These are phyloP conservation scores for Cenchrus purpureus DNA, from an alignment of 176 grass and related monocot species.

Conservation along the genomic window DNA sequence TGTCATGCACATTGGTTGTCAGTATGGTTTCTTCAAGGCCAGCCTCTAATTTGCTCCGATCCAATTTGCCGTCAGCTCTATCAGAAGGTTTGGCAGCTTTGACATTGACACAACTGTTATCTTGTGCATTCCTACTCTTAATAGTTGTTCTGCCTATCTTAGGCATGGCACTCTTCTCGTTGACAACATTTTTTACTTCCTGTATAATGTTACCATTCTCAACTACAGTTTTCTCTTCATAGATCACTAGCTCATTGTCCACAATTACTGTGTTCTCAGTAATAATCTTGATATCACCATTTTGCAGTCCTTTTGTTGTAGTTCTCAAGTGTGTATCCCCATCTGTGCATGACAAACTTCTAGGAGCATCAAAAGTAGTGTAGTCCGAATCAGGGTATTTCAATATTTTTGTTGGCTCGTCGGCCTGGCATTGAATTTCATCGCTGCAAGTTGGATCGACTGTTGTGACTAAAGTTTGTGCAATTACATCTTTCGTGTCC, in stretches of 20 bases:
- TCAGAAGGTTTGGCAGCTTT: conserved; percentile 35
- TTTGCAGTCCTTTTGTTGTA: conserved; percentile 37
- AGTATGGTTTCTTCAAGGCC: conserved; percentile 36
- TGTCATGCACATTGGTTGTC: conserved; percentile 51
- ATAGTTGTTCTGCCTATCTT: conserved; percentile 24
- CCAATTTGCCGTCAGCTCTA: conserved; percentile 41
- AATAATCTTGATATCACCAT: conserved; percentile 61
- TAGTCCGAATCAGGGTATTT: conserved; percentile 49
- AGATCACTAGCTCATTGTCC: conserved; percentile 61
- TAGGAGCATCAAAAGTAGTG: conserved; percentile 38
- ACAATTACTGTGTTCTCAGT: conserved; percentile 58
- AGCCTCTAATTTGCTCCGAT: conserved; percentile 31
- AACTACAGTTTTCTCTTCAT: conserved; percentile 94
- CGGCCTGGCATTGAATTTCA: conserved; percentile 42
- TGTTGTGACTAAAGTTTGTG: conserved; percentile 58
- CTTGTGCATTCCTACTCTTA: conserved; percentile 35
- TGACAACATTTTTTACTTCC: conserved; percentile 69
- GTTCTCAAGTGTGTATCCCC: conserved; percentile 39
- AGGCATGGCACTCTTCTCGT: conserved; percentile 52
- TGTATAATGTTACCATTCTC: conserved; percentile 55
- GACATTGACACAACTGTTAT: conserved; percentile 36
- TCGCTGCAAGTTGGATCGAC: conserved; percentile 50
- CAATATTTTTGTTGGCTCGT: conserved; percentile 36
- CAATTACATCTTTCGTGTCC: conserved; percentile 70
- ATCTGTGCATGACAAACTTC: conserved; percentile 36